Base-by-base conservation (phyloP, 169 alveolate genomes). In the Plasmodium inui region DNA sequence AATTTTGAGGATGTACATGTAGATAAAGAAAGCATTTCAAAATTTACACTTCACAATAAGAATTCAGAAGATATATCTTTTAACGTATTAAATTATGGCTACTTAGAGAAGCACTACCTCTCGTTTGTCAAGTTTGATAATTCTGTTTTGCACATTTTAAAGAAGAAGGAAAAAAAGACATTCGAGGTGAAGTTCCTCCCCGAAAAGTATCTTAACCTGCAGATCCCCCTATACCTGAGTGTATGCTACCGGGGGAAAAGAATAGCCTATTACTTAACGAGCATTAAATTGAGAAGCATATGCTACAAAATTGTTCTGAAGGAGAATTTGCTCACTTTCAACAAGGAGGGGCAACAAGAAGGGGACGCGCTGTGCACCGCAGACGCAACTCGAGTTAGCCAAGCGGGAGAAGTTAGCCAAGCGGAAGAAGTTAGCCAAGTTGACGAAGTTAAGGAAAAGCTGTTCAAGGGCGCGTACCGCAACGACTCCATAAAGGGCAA, bases 131-230 rank as follows among this genome's bases (percentile, higher is more conserved):
- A 88, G 19, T 88, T 88, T 79, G 94, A 88, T 79, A 88, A 88
- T 88, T 37, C 55, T 19, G 72, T 22, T 61, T 78, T 41, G 26
- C 94, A 88, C 72, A 76, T 9, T 32, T 78, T 88, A 79, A 78
- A 88, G 72, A 88, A 78, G 74, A 88, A 80, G 34, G 94, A 88
- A 88, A 88, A 88, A 88, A 88, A 72, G 72, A 88, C 89, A 61
- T 88, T 57, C 32, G 94, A 88, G 82, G 72, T 88, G 82, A 88
- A 78, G 71, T 88, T 88, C 73, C 39, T 41, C 22, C 94, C 94
- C 14, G 83, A 76, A 41, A 88, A 88, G 71, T 88, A 88, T 57
- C 34, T 88, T 78, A 76, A 88, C 19, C 7, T 80, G 34, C 30
- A 79, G n/a, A 88, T 88, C 6, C 94, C 94, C 46, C 53, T 88